Conservation (phyloP, 805 yeast genomes). For the Candida montana region DNA sequence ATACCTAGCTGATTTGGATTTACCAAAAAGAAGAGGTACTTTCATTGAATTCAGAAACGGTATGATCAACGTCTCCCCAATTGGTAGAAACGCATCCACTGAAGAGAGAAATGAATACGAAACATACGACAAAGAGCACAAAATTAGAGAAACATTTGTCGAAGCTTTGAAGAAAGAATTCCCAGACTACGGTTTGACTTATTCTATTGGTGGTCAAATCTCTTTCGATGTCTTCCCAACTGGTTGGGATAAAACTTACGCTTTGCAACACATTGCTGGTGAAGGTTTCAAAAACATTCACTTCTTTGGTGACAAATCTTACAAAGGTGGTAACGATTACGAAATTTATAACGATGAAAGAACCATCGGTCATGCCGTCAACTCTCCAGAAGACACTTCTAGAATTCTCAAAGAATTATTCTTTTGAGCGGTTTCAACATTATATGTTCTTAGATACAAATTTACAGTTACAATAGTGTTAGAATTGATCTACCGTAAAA, state of each 20-base stretch:
- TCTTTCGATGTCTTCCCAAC: slow-evolving; percentile 99
- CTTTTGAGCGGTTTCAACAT: slow-evolving; percentile 16
- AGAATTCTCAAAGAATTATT: slow-evolving; percentile 80
- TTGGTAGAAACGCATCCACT: slow-evolving; percentile 96
- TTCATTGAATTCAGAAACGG: slow-evolving; percentile 99
- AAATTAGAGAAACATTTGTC: slow-evolving; percentile 82
- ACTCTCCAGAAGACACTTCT: slow-evolving; percentile 83
- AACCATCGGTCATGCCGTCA: slow-evolving; percentile 94
- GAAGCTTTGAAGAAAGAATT: slow-evolving; percentile 77
- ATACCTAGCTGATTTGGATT: slow-evolving; percentile 78
- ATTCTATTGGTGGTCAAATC: slow-evolving; percentile 99
- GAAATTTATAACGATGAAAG: slow-evolving; percentile 90
- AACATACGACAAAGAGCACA: slow-evolving; percentile 71
- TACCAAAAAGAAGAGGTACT: slow-evolving; percentile 98
- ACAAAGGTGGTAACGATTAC: slow-evolving; percentile 97
- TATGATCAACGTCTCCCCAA: slow-evolving; percentile 96
- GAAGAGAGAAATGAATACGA: slow-evolving; percentile 92
- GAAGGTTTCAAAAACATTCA: slow-evolving; percentile 87
- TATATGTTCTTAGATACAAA: no score
- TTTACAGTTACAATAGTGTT: no score
- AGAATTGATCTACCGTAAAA: no score
- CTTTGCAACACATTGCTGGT: slow-evolving; percentile 82
- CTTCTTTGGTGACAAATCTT: slow-evolving; percentile 98
- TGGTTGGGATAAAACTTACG: slow-evolving; percentile 99
- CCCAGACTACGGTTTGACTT: slow-evolving; percentile 80